Percentiles rank a stretch among this genome's conserved stretches.
phyloP scores from a whole-genome alignment of 768 basidiomycete species.

The Lactarius psammicola region DNA sequence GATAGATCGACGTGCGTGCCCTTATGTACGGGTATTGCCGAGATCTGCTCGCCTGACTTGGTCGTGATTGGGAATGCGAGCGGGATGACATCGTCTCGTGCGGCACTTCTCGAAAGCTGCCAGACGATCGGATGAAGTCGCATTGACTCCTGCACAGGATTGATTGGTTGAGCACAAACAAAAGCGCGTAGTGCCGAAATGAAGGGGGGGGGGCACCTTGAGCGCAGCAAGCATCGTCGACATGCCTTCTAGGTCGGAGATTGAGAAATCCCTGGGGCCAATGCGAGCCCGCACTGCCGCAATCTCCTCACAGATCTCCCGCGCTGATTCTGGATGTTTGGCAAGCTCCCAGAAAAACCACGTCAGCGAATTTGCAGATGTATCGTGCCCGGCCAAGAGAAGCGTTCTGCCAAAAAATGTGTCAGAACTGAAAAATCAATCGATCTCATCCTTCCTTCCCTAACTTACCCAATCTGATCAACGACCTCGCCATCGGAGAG shows the following conservation, averaged over 20 bases:
- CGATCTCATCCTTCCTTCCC: conserved; percentile 3
- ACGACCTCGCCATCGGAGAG: conserved; percentile 37
- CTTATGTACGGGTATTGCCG: conserved; percentile 33
- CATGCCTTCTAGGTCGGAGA: conserved; percentile 39
- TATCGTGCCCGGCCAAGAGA: conserved; percentile 34
- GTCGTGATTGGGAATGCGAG: conserved; percentile 36
- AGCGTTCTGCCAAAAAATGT: neutral
- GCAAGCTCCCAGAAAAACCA: conserved; percentile 37
- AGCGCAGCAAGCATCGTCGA: conserved; percentile 35
- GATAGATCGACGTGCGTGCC: conserved; percentile 32
- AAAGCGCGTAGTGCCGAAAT: neutral
- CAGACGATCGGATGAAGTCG: conserved; percentile 38
- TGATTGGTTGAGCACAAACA: neutral
- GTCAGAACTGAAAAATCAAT: neutral
- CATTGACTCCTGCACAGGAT: conserved; percentile 34
- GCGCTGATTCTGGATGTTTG: conserved; percentile 32
- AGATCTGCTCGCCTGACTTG: conserved; percentile 31
- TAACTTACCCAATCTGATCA: conserved; percentile 35
- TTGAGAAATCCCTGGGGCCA: conserved; percentile 33
- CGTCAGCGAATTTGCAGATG: conserved; percentile 34
- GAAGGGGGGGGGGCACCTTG: conserved; percentile 32
- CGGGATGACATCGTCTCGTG: conserved; percentile 37
- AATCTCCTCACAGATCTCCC: conserved; percentile 35
- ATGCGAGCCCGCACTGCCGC: conserved; percentile 29
- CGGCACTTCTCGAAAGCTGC: conserved; percentile 33